These are phyloP conservation scores for Candida qinlingensis DNA, from an alignment of 805 yeast genomes.

Conservation along the genomic window DNA sequence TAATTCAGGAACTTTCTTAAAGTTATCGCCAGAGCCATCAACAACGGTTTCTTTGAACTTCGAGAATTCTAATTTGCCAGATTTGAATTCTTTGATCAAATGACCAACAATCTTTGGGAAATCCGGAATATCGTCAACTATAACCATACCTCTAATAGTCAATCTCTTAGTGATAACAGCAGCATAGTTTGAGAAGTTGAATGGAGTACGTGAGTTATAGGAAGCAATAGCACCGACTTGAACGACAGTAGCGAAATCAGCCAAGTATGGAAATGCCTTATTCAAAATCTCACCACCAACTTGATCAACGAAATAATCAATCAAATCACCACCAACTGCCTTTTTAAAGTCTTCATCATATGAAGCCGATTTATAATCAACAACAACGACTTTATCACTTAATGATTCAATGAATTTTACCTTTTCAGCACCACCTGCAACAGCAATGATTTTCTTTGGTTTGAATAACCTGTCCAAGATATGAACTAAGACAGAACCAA, in stretches of 20 bases:
- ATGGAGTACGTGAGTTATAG: conserved; percentile 37
- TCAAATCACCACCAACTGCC: conserved; percentile 42
- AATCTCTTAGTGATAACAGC: conserved; percentile 46
- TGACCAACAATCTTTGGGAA: conserved; percentile 34
- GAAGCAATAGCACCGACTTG: conserved; percentile 65
- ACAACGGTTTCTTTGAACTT: conserved; percentile 34
- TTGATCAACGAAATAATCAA: conserved; percentile 53
- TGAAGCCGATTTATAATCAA: conserved; percentile 46
- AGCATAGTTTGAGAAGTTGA: conserved; percentile 34
- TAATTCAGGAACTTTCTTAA: conserved; percentile 38
- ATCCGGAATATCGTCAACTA: conserved; percentile 36
- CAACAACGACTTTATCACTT: conserved; percentile 46
- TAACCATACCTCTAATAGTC: conserved; percentile 47
- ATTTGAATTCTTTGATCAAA: conserved; percentile 31
- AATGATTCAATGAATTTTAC: conserved; percentile 46
- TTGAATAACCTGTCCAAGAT: conserved; percentile 47
- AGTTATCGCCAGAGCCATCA: conserved; percentile 37
- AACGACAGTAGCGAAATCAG: conserved; percentile 38
- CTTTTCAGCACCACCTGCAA: conserved; percentile 57
- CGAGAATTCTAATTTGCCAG: conserved; percentile 36
- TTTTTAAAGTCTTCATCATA: conserved; percentile 32
- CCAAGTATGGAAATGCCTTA: conserved; percentile 32
- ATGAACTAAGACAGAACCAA: conserved; percentile 57
- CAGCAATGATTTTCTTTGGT: conserved; percentile 53
- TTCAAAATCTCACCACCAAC: conserved; percentile 61